Evolutionary conservation across 2,329 filamentous ascomycete genomes (phyloP).

Genomic region (Pseudonectria buxi): DNA sequence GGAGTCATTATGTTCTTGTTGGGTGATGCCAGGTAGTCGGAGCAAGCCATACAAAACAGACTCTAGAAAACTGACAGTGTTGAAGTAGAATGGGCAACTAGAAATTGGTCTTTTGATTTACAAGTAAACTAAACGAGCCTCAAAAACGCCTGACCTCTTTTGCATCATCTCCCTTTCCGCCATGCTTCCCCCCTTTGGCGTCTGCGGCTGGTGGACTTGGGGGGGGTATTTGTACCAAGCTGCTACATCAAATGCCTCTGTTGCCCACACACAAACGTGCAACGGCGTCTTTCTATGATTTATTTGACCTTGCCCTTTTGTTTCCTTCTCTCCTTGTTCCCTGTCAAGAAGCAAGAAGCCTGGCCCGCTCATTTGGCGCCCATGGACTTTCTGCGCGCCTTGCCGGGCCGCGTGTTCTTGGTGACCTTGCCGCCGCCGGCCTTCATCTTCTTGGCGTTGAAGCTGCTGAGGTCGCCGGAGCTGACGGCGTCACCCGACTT

Average conservation of each 20-base stretch:
- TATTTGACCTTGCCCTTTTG: no score
- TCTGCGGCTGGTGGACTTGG: conserved; percentile 3
- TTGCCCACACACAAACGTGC: background rate
- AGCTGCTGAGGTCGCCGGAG: conserved; percentile 72
- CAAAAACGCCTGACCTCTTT: conserved; percentile 12
- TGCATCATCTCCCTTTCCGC: background rate
- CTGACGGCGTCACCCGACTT: conserved; percentile 89
- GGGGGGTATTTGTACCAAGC: background rate
- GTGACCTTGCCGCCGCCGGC: conserved; percentile 32
- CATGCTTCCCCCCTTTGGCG: background rate
- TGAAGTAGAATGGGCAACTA: no score
- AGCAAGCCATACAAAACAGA: no score
- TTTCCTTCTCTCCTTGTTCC: no score
- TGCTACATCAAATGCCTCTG: background rate
- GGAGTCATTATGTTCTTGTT: no score
- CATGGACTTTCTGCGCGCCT: conserved; percentile 43
- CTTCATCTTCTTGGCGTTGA: conserved; percentile 83
- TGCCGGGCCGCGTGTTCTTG: conserved; percentile 41
- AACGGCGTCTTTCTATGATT: background rate
- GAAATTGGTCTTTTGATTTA: conserved; percentile 15
- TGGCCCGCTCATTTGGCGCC: conserved; percentile 18
- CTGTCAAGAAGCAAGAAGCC: no score
- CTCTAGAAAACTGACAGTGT: no score
- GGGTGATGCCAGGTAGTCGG: no score
- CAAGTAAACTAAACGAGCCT: conserved; percentile 18